Evolutionary conservation across 441 rosid species (phyloP).

Genomic region (Sinapis alba): DNA sequence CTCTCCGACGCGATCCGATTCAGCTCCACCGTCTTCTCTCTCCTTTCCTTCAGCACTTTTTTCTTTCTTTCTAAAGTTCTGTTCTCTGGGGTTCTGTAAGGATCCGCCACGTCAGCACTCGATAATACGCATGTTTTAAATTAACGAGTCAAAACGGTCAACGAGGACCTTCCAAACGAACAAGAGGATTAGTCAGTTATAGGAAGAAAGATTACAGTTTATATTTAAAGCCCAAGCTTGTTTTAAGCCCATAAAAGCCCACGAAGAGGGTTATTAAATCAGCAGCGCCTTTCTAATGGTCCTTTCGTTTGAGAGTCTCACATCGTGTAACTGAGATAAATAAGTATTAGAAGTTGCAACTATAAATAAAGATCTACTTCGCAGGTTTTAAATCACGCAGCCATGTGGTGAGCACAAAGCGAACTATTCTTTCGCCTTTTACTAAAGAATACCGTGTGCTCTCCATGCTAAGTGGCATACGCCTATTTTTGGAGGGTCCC

Average conservation of each 20-base stretch:
- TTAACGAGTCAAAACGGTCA: constrained; percentile 18
- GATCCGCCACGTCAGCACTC: constrained; percentile 13
- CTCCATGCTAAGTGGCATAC: constrained; percentile 27
- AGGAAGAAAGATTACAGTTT: not conserved
- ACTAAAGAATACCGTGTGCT: constrained; percentile 75
- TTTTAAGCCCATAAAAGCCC: not conserved
- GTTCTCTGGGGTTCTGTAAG: constrained; percentile 14
- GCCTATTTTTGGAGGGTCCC: constrained; percentile 34
- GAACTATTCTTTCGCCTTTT: constrained; percentile 79
- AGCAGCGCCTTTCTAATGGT: not conserved
- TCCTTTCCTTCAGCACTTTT: not conserved
- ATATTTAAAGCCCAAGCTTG: not conserved
- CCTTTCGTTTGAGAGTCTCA: not conserved
- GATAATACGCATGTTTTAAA: not conserved
- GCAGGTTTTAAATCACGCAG: not conserved
- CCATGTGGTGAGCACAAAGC: constrained; percentile 52
- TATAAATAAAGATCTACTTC: not conserved
- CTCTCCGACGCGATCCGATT: constrained; percentile 21
- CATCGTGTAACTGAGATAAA: not conserved
- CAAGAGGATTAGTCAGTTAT: not conserved
- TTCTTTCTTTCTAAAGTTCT: not conserved
- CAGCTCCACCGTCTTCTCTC: constrained; percentile 24
- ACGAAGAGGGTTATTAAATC: not conserved
- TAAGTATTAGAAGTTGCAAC: not conserved
- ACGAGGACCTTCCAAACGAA: not conserved